A percentile compares a stretch with the other conserved stretches of the same genome.
Conservation (phyloP, 2,329 filamentous ascomycete genomes). For the Talaromyces marneffei region DNA sequence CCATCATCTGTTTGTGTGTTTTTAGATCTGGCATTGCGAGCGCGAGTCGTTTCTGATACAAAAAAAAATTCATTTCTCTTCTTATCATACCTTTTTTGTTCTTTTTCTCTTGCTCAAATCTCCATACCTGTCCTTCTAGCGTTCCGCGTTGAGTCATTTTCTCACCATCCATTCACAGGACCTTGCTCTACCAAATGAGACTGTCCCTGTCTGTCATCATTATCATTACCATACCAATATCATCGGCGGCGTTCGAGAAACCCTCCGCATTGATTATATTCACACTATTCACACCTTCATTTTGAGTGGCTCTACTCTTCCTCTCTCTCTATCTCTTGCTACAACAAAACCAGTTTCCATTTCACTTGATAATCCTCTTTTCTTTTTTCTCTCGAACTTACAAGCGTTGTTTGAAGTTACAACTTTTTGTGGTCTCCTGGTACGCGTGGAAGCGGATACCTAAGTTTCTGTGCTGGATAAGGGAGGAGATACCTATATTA, state of each 20-base stretch:
- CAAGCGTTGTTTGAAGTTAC: neutral
- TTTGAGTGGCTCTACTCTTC: neutral
- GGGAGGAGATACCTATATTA: neutral
- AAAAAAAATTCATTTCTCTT: constrained; percentile 15
- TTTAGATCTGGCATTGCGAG: constrained; percentile 43
- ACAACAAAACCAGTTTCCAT: neutral
- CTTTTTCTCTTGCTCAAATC: neutral
- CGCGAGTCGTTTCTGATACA: constrained; percentile 28
- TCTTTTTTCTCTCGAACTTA: neutral
- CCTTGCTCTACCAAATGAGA: neutral
- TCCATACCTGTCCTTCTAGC: constrained; percentile 8
- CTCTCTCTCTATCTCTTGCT: neutral
- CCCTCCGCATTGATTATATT: neutral
- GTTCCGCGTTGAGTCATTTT: constrained; percentile 9
- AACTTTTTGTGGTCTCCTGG: neutral
- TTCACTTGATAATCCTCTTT: neutral
- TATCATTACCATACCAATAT: neutral
- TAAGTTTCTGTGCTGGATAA: neutral
- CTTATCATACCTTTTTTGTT: constrained; percentile 11
- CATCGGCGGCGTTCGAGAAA: neutral
- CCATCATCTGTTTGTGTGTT: constrained; percentile 24
- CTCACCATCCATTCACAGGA: neutral
- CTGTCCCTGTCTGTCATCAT: neutral
- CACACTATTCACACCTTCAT: neutral
- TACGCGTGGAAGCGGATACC: neutral